Base-by-base conservation (phyloP, 192 early-diverging fungal genomes). In the Geranomyces michiganensis region DNA sequence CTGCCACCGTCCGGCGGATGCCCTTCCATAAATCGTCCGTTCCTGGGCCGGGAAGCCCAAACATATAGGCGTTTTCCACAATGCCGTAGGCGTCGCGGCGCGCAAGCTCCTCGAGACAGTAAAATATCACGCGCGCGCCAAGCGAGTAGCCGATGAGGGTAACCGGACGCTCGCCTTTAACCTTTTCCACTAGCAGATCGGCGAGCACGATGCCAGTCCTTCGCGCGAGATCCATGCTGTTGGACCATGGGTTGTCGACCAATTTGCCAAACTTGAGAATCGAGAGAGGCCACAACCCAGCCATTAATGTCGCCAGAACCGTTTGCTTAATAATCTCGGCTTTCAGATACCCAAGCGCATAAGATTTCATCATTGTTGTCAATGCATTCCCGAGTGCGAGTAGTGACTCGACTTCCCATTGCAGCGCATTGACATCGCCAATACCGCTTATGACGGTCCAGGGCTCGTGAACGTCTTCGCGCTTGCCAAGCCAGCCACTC, bases 101-200 rank as follows among this genome's bases (percentile, higher is more conserved):
- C 26, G 92, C 89, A 19, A 98, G 84, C 72, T 96, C 94, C 48
- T 92, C 70, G 22, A 98, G 78, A 70, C 93, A 91, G 71, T 93
- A 95, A 73, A 92, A 96, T 32, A 98, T 93, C 24, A 96, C 88
- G 9, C 94, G 90, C 3, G 94, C 93, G 7, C 95, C 96, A 17
- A 98, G 84, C 7, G 93, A 94, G 75, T 91, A 98, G 7, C 94
- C 96, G 22, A 64, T 45, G 17, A 98, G 84, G 0, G 94, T 94
- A 13, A 96, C 88, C 19, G 96, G 96, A 0, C 96, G 83, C 72
- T 91, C 85, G 22, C 89, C 93, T 70, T 95, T 91, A 19, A 90
- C 92, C 3, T 92, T 85, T 65, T 88, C 90, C 62, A 92, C 82
- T 13, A 98, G 74, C 9, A 92, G 81, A 55, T 98, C 96, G 1